A percentile compares a stretch with the other conserved stretches of the same genome.
Evolutionary conservation across 495 filamentous ascomycete genomes (phyloP).

Genomic region (Acidomyces sp.): DNA sequence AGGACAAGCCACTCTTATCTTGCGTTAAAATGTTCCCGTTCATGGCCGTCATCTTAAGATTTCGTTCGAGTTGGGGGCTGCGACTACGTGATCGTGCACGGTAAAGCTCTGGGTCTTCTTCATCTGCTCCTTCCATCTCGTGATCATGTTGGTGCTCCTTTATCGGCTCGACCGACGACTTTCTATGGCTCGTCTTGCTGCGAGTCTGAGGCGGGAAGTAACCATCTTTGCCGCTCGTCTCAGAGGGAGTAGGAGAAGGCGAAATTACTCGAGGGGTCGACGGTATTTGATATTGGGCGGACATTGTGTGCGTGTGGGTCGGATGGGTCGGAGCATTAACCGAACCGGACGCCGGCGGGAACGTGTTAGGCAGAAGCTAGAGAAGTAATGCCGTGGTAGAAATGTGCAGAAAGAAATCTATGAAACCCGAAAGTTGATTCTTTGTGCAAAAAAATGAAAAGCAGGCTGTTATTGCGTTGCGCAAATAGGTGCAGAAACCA

Average conservation of each 20-base stretch:
- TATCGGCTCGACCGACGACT: slow-evolving; percentile 18
- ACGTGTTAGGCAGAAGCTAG: too few relatives aligned
- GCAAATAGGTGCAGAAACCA: too few relatives aligned
- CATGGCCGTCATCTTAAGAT: neutral
- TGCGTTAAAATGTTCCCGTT: slow-evolving; percentile 5
- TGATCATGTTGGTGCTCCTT: slow-evolving; percentile 17
- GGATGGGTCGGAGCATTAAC: neutral
- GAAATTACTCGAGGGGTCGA: slow-evolving; percentile 33
- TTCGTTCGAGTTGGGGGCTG: slow-evolving; percentile 22
- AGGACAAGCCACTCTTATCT: slow-evolving; percentile 11
- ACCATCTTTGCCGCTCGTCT: slow-evolving; percentile 24
- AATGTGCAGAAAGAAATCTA: too few relatives aligned
- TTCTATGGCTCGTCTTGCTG: slow-evolving; percentile 21
- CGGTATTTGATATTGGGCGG: slow-evolving; percentile 28
- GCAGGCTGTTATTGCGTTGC: neutral
- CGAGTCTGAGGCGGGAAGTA: slow-evolving; percentile 32
- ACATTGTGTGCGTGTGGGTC: slow-evolving; percentile 15
- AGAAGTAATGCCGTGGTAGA: too few relatives aligned
- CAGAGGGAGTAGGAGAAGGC: slow-evolving; percentile 33
- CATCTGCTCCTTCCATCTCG: slow-evolving; percentile 4
- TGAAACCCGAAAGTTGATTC: too few relatives aligned
- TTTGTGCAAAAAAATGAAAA: too few relatives aligned
- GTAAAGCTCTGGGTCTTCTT: slow-evolving; percentile 24
- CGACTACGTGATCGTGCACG: slow-evolving; percentile 25
- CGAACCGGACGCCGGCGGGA: neutral